Percentiles rank a stretch among this genome's conserved stretches.
phyloP scores from a whole-genome alignment of 768 basidiomycete genomes.

The Tulasnella sp. region DNA sequence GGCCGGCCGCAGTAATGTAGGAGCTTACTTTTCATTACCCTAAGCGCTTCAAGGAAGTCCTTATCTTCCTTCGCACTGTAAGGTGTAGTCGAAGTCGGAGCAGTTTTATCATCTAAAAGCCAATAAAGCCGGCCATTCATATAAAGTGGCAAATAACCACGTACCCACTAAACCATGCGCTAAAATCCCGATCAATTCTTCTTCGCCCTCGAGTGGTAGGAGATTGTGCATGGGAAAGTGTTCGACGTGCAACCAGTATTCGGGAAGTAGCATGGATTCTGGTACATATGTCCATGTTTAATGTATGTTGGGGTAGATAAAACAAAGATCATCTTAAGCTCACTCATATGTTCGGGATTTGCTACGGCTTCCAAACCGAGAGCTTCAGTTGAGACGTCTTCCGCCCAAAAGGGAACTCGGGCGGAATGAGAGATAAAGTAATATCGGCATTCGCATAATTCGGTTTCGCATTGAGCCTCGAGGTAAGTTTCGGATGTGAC shows the following conservation, averaged over 20 bases:
- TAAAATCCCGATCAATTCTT: slow-evolving; percentile 10
- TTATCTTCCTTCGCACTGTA: slow-evolving; percentile 6
- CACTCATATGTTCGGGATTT: not conserved
- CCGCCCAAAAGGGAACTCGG: slow-evolving; percentile 1
- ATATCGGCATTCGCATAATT: not conserved
- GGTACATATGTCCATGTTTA: not conserved
- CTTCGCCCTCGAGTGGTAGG: not conserved
- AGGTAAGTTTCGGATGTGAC: slow-evolving; percentile 2
- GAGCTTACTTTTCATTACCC: not conserved
- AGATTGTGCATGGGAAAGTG: slow-evolving; percentile 8
- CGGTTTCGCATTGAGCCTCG: not conserved
- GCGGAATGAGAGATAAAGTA: not conserved
- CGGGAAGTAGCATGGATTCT: slow-evolving; percentile 7
- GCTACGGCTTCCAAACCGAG: not conserved
- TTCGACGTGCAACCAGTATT: slow-evolving; percentile 14
- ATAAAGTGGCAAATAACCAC: not conserved
- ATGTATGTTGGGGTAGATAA: not conserved
- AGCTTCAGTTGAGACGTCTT: not conserved
- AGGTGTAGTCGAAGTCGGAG: slow-evolving; percentile 8
- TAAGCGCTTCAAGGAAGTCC: not conserved
- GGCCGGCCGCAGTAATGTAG: too few relatives aligned
- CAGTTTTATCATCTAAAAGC: slow-evolving; percentile 4
- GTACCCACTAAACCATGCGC: slow-evolving; percentile 5
- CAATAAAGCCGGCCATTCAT: too few relatives aligned
- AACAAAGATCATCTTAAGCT: not conserved